Evolutionary conservation across 371 early-diverging fungal species (phyloP).

Genomic region (Furculomyces boomerangus): DNA sequence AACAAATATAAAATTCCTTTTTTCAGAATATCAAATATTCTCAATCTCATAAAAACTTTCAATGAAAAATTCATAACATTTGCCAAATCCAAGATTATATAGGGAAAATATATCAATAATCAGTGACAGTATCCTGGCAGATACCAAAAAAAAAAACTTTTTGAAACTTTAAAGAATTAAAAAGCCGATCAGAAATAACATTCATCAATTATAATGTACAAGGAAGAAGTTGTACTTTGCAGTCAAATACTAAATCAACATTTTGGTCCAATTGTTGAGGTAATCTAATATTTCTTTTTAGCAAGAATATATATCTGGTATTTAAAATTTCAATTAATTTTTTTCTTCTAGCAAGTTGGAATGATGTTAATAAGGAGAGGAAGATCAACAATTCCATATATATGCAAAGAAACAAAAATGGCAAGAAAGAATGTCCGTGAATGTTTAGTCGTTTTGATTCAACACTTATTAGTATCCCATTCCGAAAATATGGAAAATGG

Average conservation of each 20-base stretch:
- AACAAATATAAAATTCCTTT: too few relatives aligned
- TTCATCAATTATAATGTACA: too few relatives aligned
- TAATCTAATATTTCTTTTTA: background rate
- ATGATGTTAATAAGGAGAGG: slow-evolving; percentile 13
- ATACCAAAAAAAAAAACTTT: too few relatives aligned
- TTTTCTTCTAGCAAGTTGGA: background rate
- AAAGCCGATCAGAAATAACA: too few relatives aligned
- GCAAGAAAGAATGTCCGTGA: slow-evolving; percentile 30
- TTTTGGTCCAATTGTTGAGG: background rate
- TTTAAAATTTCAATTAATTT: background rate
- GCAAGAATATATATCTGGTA: background rate
- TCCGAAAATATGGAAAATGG: slow-evolving; percentile 35
- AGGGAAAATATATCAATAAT: too few relatives aligned
- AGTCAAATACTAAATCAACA: background rate
- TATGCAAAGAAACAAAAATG: slow-evolving; percentile 18
- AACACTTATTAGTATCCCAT: slow-evolving; percentile 37
- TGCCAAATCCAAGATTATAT: too few relatives aligned
- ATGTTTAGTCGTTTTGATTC: slow-evolving; percentile 36
- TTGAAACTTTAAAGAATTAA: too few relatives aligned
- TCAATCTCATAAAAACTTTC: too few relatives aligned
- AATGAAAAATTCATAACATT: too few relatives aligned
- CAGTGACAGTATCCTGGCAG: too few relatives aligned
- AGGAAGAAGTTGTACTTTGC: background rate
- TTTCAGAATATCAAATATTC: too few relatives aligned
- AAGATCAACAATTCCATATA: slow-evolving; percentile 24